Base-by-base conservation (phyloP, 192 early-diverging fungal species). In the Coemansia sp. region DNA sequence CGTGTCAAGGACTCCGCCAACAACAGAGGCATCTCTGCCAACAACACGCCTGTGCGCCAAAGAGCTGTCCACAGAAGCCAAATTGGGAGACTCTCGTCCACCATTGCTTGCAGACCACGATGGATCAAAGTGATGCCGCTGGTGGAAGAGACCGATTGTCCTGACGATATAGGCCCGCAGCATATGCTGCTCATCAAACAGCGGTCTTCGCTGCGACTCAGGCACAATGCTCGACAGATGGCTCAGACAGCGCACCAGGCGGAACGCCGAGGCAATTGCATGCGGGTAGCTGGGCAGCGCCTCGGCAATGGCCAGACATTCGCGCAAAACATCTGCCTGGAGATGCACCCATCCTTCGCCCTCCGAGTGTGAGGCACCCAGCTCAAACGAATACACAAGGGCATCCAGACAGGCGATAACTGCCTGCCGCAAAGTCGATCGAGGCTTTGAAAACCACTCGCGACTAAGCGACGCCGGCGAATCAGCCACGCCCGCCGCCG, bases 271-370 rank as follows among this genome's bases (percentile, higher is more conserved):
- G 0, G 59, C 64, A 23, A 67, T 50, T 13, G 72, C 72, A 36
- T 75, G 60, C 8, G 72, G 55, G 20, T 63, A 54, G 49, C 72
- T 75, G 9, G 72, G 64, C 38, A 75, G 35, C 14, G 65, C 72
- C 50, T 67, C 72, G 2, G 64, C 52, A 17, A 63, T 54, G 5
- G 72, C 61, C 26, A 75, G 53, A 14, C 72, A 75, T 30, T 58
- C 60, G 33, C 72, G 64, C 29, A 75, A 29, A 10, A 62, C 52
- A n/a, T 75, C 72, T 3, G 57, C 52, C 30, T 67, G 72, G 26
- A 75, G 39, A 13, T 57, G 50, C 42, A 63, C 37, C 67, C 67
- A 70, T 22, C 59, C 59, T 8, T 29, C 28, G 32, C 46, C 46
- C 4, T 30, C 30, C 29, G 30, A 1, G 9, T 47, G 36, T 29